Conservation (phyloP, 768 basidiomycete genomes). For the Amanita pallidorosea region DNA sequence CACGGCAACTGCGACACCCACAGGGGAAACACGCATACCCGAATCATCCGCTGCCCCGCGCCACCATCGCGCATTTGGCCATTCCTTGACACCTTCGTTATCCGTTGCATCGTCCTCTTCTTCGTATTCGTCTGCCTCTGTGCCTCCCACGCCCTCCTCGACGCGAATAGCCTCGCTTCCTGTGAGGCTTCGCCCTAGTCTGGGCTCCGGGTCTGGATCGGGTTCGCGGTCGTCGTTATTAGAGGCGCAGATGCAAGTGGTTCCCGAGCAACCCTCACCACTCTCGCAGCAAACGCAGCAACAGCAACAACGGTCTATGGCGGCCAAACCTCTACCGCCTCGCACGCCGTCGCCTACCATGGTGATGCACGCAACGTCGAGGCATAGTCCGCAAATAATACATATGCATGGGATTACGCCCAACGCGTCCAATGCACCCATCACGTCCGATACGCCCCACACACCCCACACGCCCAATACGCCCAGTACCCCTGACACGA, state of each 20-base stretch:
- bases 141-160: slow-evolving; percentile 1
- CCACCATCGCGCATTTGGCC: neutral
- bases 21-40: neutral
- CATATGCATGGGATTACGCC: no score
- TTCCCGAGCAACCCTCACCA: no score
- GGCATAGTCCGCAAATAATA: neutral
- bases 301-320: no score
- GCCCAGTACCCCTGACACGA: neutral
- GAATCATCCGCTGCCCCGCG: neutral
- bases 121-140: neutral
- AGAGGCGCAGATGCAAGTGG: no score
- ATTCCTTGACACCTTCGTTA: neutral
- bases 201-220: neutral
- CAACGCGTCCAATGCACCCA: no score
- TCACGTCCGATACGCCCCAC: no score
- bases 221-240: neutral
- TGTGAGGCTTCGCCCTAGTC: neutral
- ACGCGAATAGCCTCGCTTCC: neutral
- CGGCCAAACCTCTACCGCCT: neutral
- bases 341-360: slow-evolving; percentile 3
- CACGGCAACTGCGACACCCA: no score
- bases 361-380: neutral
- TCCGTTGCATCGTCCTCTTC: neutral
- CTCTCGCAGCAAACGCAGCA: neutral
- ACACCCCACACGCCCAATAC: neutral